Percentiles rank a stretch among this genome's conserved stretches.
Evolutionary conservation across 805 yeast species (phyloP).

Genomic region (Myxozyma kluyveri): DNA sequence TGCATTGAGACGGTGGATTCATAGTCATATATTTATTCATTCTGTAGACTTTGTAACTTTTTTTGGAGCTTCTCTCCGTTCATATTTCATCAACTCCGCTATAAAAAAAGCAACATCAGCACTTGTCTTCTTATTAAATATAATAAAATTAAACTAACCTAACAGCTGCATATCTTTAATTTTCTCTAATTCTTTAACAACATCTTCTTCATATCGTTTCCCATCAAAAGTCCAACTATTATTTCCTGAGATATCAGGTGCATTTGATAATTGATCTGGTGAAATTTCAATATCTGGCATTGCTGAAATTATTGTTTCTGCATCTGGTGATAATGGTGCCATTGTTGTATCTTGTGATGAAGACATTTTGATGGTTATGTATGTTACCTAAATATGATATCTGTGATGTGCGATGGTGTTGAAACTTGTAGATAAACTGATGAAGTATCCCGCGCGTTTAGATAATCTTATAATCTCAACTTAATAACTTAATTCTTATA

Average conservation of each 20-base stretch:
- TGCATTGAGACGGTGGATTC: too few relatives aligned
- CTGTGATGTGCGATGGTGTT: too few relatives aligned
- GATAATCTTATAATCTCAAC: too few relatives aligned
- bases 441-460: too few relatives aligned
- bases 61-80: not conserved
- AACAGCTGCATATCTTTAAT: conserved; percentile 2
- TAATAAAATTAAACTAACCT: not conserved
- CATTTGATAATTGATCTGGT: not conserved
- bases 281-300: too few relatives aligned
- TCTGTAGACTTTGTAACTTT: not conserved
- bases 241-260: not conserved
- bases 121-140: not conserved
- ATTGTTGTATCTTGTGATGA: too few relatives aligned
- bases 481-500: too few relatives aligned
- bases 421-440: too few relatives aligned
- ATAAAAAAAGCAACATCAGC: not conserved
- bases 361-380: too few relatives aligned
- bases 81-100: not conserved
- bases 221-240: conserved; percentile 5
- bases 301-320: too few relatives aligned
- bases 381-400: too few relatives aligned
- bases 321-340: too few relatives aligned
- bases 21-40: not conserved
- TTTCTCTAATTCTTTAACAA: conserved; percentile 1
- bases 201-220: conserved; percentile 15